Evolutionary conservation across 129 eudicot species (phyloP), one percentile per base, ranked within the genome.

Genomic region (Escallonia herrerae): DNA sequence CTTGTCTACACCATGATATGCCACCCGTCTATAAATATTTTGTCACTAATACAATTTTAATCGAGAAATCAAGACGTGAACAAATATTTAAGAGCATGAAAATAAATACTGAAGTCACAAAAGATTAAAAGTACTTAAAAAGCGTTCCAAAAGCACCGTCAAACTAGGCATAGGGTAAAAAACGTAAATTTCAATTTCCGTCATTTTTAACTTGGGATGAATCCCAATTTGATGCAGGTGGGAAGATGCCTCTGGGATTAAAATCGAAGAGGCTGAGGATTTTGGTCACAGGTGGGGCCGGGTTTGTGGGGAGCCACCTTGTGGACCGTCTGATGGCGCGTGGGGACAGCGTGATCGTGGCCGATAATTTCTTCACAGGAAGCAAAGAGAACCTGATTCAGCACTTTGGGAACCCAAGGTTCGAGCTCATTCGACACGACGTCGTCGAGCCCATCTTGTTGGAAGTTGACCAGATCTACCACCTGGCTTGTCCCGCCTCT

Each of bases 401-500:
- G 49, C 95, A 86, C 67, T 72, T 81, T 33, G 66, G 70, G 56
- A 83, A 83, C 72, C 88, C 86, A 1, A 76, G 88, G 77, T 83
- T 90, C 40, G 97, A 90, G 76, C 84, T 90, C 64, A 86, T 90
- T 38, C 69, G 95, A 3, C 97, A 90, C 22, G 97, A 90, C 58
- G 97, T 90, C 41, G 95, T 90, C 47, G 95, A 90, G 79, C 97
- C 95, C 22, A 81, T 90, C 40, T 33, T 90, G 82, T 80, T 86
- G 13, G 97, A 90, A 64, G 96, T 89, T 2, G 96, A 89, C 70
- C 96, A 89, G 68, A 89, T 89, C 65, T 89, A 89, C 63, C 96
- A 89, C 66, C 74, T 89, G 61, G 96, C 96, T 62, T 89, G 96
- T 74, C 96, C 96, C 40, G 96, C 96, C 57, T 90, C 97, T 0